phyloP scores from a whole-genome alignment of 208 protist genomes.

The Trypanosoma mega region DNA sequence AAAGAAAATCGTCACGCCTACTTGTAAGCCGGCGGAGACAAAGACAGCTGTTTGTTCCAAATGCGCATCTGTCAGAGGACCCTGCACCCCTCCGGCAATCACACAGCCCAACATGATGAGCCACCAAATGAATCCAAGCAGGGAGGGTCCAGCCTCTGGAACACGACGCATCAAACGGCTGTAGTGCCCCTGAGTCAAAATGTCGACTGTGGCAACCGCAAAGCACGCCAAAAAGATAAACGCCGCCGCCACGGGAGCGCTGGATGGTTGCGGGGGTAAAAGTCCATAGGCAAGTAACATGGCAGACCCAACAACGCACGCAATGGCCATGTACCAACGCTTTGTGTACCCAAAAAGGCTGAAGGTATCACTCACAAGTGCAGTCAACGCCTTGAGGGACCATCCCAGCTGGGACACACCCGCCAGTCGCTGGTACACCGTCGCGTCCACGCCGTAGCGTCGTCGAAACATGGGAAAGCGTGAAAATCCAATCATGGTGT shows the following conservation, averaged over 20 bases:
- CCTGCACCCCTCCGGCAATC: constrained; percentile 21
- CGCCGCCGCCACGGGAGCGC: constrained; percentile 22
- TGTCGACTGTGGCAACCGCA: constrained; percentile 33
- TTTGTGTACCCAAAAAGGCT: constrained; percentile 39
- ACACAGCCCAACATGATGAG: constrained; percentile 27
- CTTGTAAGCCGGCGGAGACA: constrained; percentile 25
- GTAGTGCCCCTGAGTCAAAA: constrained; percentile 42
- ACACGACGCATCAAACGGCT: constrained; percentile 34
- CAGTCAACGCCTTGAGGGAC: constrained; percentile 37
- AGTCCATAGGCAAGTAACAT: constrained; percentile 28
- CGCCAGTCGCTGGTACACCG: constrained; percentile 31
- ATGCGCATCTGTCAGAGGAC: constrained; percentile 32
- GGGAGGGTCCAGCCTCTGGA: constrained; percentile 23
- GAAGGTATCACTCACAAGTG: constrained; percentile 32
- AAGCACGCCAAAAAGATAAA: constrained; percentile 33
- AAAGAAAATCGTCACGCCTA: constrained; percentile 19
- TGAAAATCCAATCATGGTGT: constrained; percentile 17
- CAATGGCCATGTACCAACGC: constrained; percentile 33
- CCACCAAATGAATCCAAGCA: constrained; percentile 41
- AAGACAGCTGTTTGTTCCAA: constrained; percentile 23
- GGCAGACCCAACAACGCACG: constrained; percentile 21
- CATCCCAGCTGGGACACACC: constrained; percentile 28
- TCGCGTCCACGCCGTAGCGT: constrained; percentile 23
- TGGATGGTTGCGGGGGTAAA: constrained; percentile 23
- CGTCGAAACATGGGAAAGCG: constrained; percentile 23